Evolutionary conservation across 73 alveolate genomes (phyloP).

Genomic region (Symbiodinium natans): DNA sequence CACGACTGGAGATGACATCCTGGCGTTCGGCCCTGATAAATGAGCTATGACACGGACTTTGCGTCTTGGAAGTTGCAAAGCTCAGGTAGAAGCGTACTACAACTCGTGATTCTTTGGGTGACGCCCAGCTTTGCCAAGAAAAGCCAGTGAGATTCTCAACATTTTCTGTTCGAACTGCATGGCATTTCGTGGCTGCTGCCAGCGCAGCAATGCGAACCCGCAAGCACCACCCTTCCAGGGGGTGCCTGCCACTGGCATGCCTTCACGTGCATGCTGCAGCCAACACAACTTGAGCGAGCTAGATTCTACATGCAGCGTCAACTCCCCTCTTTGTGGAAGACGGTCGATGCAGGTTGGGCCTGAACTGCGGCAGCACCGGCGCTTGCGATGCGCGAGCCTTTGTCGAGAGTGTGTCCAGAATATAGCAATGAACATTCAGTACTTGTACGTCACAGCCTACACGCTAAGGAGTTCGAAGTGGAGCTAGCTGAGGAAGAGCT

Average conservation of each 20-base stretch:
- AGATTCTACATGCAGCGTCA: too few species aligned
- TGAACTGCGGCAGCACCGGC: conserved; percentile 79
- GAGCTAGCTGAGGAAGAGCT: conserved; percentile 76
- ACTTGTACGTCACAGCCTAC: not conserved
- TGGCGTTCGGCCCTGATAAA: not conserved
- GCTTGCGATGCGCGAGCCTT: conserved; percentile 58
- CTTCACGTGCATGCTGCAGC: too few species aligned
- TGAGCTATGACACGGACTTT: not conserved
- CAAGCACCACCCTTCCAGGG: too few species aligned
- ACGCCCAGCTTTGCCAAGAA: not conserved
- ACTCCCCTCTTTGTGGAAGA: too few species aligned
- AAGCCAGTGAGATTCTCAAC: not conserved
- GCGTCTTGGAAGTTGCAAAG: not conserved
- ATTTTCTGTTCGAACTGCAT: too few species aligned
- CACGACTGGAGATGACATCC: not conserved
- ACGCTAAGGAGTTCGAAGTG: conserved; percentile 56
- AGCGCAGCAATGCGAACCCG: too few species aligned
- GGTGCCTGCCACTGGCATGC: too few species aligned
- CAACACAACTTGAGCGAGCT: too few species aligned
- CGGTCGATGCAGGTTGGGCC: conserved; percentile 73
- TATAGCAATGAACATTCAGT: not conserved
- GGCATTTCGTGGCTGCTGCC: too few species aligned
- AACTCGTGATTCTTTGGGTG: not conserved
- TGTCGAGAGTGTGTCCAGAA: not conserved
- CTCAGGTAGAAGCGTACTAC: not conserved